These are phyloP conservation scores for Circinella minor DNA, from an alignment of 371 early-diverging fungal genomes.

Conservation along the genomic window DNA sequence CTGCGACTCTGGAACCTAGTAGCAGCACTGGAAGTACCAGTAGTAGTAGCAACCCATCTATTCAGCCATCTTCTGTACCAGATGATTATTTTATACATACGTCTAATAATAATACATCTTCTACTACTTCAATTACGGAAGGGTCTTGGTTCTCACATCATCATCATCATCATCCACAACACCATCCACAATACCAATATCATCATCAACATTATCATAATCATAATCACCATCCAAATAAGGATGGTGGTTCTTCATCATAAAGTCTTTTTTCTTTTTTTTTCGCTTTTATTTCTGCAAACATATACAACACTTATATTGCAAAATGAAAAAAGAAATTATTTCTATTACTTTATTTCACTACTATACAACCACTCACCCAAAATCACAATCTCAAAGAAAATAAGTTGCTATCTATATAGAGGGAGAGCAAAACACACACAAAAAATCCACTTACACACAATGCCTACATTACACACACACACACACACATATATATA, in stretches of 20 bases:
- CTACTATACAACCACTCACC: neutral
- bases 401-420: neutral
- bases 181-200: neutral
- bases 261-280: neutral
- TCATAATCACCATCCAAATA: neutral
- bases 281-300: neutral
- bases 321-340: too few species aligned
- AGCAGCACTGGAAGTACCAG: constrained; percentile 4
- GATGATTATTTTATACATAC: constrained; percentile 1
- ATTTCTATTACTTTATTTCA: neutral
- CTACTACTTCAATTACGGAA: neutral
- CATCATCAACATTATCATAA: neutral
- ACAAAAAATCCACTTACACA: too few species aligned
- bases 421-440: neutral
- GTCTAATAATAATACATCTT: neutral
- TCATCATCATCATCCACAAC: constrained; percentile 5
- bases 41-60: constrained; percentile 5
- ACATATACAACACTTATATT: neutral
- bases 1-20: constrained; percentile 5
- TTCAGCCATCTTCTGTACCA: neutral
- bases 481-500: neutral
- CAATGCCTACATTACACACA: neutral
- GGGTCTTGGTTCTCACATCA: neutral
- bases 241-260: neutral
- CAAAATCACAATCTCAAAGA: neutral